Conservation (phyloP, 2,329 filamentous ascomycete genomes). For the Arthroderma uncinatum region DNA sequence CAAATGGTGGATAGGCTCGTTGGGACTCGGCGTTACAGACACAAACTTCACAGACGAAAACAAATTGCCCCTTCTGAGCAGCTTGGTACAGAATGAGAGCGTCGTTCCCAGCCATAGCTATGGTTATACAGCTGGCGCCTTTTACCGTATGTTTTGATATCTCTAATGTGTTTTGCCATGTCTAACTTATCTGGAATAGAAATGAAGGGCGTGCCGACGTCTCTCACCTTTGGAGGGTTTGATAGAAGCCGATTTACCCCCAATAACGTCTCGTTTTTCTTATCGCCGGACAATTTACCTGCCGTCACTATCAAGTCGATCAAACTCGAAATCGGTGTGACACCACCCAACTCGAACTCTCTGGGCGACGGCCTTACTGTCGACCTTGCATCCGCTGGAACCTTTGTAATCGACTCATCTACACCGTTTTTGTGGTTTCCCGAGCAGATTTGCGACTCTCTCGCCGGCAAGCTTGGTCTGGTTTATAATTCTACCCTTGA, state of each 20-base stretch:
- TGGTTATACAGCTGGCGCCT: conserved; percentile 26
- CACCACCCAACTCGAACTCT: conserved; percentile 7
- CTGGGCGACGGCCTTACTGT: conserved; percentile 6
- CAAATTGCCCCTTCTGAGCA: conserved; percentile 20
- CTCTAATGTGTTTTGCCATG: not conserved
- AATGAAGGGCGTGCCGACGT: conserved; percentile 23
- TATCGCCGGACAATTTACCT: conserved; percentile 23
- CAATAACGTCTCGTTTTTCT: conserved; percentile 21
- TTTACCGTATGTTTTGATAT: conserved; percentile 18
- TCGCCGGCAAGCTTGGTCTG: conserved; percentile 28
- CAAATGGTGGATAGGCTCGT: conserved; percentile 25
- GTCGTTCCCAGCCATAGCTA: conserved; percentile 24
- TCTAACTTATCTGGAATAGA: conserved; percentile 12
- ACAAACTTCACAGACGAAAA: conserved; percentile 20
- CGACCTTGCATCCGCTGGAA: conserved; percentile 14
- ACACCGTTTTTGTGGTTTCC: conserved; percentile 34
- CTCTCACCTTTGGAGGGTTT: conserved; percentile 25
- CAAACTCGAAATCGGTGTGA: conserved; percentile 15
- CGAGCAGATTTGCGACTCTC: conserved; percentile 24
- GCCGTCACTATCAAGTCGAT: conserved; percentile 24
- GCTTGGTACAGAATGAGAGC: conserved; percentile 19
- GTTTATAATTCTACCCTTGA: conserved; percentile 26
- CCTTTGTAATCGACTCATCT: conserved; percentile 31
- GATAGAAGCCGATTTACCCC: conserved; percentile 23
- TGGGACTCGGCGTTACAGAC: conserved; percentile 23